Evolutionary conservation across 2,329 filamentous ascomycete genomes (phyloP), one percentile per base, ranked within the genome.

Genomic region (Magnaporthales sp.): DNA sequence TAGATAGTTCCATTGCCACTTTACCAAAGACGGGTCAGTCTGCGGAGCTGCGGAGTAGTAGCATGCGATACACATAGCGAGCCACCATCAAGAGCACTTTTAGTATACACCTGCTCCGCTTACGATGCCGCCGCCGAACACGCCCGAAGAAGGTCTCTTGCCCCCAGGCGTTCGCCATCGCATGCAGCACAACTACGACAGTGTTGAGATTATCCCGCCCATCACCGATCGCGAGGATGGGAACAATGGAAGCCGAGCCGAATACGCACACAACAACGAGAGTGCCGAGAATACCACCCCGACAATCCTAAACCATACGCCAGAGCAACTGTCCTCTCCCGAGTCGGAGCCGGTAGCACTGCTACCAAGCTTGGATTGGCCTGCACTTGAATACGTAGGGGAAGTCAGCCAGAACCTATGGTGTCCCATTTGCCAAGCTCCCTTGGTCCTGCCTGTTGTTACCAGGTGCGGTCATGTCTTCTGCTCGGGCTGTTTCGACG

Each of bases 391-490:
- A 15, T 78, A 78, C 68, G 66, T 72, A n/a, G 70, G 70, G 27
- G 51, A 68, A 1, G 73, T 77, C 19, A 76, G 77, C 67, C 75
- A 77, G 30, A 75, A 75, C 19, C 73, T 78, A n/a, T 68, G 75
- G 56, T 78, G 76, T 66, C 74, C 75, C 19, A 75, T 78, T 63
- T 90, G 87, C 76, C 85, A 84, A 70, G 81, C 85, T 11, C 84
- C 87, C 3, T 80, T 89, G 58, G 77, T 89, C 63, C 80, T 84
- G 15, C 86, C 87, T 0, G 79, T 87, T 63, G 87, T 86, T 58
- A 89, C 86, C 0, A 71, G 70, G 13, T 90, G 87, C 75, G 84
- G 88, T 67, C 87, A 90, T 73, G 87, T 86, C 13, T 90, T 90
- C 73, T 90, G 87, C 71, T 81, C 82, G 65, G 78, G 79, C 4